Evolutionary conservation across 805 yeast species (phyloP), one percentile per base, ranked within the genome.

Genomic region (Suhomyces sp.): DNA sequence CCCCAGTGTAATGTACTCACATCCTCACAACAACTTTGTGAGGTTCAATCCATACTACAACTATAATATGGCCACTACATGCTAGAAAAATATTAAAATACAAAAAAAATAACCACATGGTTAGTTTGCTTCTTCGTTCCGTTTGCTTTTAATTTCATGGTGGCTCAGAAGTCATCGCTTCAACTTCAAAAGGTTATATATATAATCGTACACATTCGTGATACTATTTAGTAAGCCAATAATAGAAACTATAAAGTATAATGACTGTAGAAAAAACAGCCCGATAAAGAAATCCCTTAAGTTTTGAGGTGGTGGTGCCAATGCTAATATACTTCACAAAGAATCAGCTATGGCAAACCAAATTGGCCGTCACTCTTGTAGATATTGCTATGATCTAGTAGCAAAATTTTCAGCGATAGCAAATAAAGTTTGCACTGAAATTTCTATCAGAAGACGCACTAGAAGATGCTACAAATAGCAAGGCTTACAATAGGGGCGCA

Each of bases 1-100:
- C 33, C 48, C 44, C 35, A 42, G 42, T 6, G 48, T 51, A 33
- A 41, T 51, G 54, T 31, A 46, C 10, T 35, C 48, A 10, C 52
- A 45, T 40, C 54, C 48, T 41, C 56, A 55, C 42, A 47, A 51
- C 50, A 47, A 48, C 31, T 69, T 64, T 57, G 71, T 69, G 35
- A 75, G 76, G 13, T 71, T 70, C 54, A 73, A 72, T 56, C 74
- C 76, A 17, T 73, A 70, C 57, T 71, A 71, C 59, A 62, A 63
- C 50, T 70, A 68, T 51, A 67, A 62, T 57, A 61, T 68, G 65
- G 68, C 73, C 38, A 60, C 68, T 41, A 60, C 68, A 27, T 56
- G 58, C 40, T 55, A 46, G 41, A 42, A 38, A 38, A 19, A 38
- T 1, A 10, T 3, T 9, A 38, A 38, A 38, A 38, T 17, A 35